These are phyloP conservation scores for Suaeda aralocaspica DNA, from an alignment of 148 eudicot species.

Conservation along the genomic window DNA sequence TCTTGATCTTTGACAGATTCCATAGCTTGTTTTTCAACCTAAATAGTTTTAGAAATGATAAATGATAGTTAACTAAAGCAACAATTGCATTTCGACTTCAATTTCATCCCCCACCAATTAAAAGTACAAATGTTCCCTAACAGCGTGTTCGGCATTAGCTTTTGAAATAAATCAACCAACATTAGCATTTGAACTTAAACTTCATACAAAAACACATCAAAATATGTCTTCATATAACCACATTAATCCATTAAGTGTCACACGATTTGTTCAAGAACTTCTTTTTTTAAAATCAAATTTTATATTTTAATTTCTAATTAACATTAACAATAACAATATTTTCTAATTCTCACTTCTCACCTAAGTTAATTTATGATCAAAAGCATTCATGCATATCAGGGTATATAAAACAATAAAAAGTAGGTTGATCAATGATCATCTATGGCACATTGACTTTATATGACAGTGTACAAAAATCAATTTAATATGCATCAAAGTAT, in stretches of 20 bases:
- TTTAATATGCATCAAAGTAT: neutral
- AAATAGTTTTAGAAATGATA: neutral
- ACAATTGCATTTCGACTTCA: neutral
- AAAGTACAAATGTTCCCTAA: too few species aligned
- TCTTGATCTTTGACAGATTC: conserved; percentile 42
- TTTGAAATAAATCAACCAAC: too few species aligned
- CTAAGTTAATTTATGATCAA: neutral
- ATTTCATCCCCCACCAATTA: too few species aligned
- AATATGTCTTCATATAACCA: neutral
- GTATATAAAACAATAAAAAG: neutral
- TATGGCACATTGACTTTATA: neutral
- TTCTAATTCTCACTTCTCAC: neutral
- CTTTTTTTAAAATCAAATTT: too few species aligned
- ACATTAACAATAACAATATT: too few species aligned
- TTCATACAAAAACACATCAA: neutral
- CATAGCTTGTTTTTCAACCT: conserved; percentile 41
- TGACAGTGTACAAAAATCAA: neutral
- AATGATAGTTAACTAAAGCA: neutral
- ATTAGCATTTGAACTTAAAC: too few species aligned
- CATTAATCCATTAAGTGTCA: neutral
- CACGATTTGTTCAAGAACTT: too few species aligned
- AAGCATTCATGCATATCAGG: neutral
- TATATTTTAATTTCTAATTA: too few species aligned
- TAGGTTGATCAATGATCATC: neutral
- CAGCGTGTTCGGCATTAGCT: too few species aligned